These are phyloP conservation scores for Mucor piriformis DNA, from an alignment of 371 early-diverging fungal species.

Conservation along the genomic window DNA sequence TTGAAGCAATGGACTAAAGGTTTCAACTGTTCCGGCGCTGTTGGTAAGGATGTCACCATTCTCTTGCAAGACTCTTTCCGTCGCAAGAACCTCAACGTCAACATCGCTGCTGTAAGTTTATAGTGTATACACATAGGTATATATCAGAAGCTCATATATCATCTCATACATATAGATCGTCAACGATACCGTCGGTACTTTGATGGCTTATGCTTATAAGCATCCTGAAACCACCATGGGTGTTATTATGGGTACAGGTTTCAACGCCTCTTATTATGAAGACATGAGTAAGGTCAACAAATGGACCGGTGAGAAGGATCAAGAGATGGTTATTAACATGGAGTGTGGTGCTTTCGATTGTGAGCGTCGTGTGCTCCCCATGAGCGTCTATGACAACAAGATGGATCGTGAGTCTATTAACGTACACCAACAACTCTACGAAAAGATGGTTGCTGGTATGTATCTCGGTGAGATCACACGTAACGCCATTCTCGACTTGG, in stretches of 20 bases:
- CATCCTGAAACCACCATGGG: slow-evolving; percentile 84
- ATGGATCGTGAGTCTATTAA: slow-evolving; percentile 68
- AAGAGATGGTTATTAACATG: slow-evolving; percentile 67
- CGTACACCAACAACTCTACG: slow-evolving; percentile 67
- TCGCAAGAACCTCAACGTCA: slow-evolving; percentile 72
- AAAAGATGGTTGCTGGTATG: slow-evolving; percentile 85
- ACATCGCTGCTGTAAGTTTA: slow-evolving; percentile 71
- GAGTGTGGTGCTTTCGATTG: slow-evolving; percentile 77
- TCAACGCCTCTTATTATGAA: slow-evolving; percentile 91
- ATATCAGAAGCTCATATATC: too few relatives aligned
- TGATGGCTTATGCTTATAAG: slow-evolving; percentile 85
- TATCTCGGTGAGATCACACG: slow-evolving; percentile 84
- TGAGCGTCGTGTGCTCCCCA: slow-evolving; percentile 64
- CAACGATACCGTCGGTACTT: slow-evolving; percentile 96
- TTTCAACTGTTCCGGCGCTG: slow-evolving; percentile 75
- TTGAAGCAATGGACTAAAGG: slow-evolving; percentile 95
- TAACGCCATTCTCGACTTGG: slow-evolving; percentile 70
- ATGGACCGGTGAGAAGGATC: slow-evolving; percentile 44
- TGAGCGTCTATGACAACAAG: slow-evolving; percentile 67
- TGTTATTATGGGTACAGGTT: slow-evolving; percentile 96
- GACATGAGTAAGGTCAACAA: slow-evolving; percentile 68
- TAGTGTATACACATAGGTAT: too few relatives aligned
- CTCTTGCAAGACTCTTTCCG: slow-evolving; percentile 83
- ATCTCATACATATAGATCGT: too few relatives aligned
- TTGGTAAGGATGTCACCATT: slow-evolving; percentile 79